These are phyloP conservation scores for Jatropha multifida DNA, from an alignment of 441 rosid genomes.

Conservation along the genomic window DNA sequence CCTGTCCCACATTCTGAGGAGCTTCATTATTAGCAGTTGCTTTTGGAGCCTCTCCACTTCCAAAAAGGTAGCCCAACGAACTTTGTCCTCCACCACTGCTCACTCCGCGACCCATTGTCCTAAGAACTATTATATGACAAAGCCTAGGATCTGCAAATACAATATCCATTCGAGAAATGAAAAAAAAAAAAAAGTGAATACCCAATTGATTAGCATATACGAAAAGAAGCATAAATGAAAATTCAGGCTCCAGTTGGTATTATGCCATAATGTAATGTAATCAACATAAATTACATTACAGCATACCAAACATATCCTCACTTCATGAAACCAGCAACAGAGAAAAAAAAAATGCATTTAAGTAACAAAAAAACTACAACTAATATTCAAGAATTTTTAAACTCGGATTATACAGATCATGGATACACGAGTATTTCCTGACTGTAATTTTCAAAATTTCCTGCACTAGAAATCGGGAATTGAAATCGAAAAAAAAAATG, in stretches of 20 bases:
- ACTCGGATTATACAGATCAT: too few species aligned
- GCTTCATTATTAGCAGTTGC: constrained; percentile 13
- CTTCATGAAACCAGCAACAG: neutral
- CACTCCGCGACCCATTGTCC: constrained; percentile 62
- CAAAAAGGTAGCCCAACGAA: constrained; percentile 64
- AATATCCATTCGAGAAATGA: neutral
- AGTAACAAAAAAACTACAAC: neutral
- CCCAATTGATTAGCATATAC: neutral
- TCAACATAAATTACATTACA: too few species aligned
- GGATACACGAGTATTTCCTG: too few species aligned
- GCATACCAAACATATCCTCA: too few species aligned
- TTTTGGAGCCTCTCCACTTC: constrained; percentile 43
- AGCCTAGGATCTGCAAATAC: constrained; percentile 8
- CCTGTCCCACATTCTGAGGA: constrained; percentile 16
- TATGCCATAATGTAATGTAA: too few species aligned
- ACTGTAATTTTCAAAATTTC: too few species aligned
- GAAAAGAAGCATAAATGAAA: neutral
- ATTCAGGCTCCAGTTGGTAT: neutral
- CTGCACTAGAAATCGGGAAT: too few species aligned
- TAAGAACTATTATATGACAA: neutral
- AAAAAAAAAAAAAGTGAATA: neutral
- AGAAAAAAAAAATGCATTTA: neutral
- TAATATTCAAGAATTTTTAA: neutral
- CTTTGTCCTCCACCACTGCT: constrained; percentile 72
- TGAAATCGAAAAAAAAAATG: too few species aligned